These are phyloP conservation scores for Pythium angustatum DNA, from an alignment of 352 stramenopile species.

Conservation along the genomic window DNA sequence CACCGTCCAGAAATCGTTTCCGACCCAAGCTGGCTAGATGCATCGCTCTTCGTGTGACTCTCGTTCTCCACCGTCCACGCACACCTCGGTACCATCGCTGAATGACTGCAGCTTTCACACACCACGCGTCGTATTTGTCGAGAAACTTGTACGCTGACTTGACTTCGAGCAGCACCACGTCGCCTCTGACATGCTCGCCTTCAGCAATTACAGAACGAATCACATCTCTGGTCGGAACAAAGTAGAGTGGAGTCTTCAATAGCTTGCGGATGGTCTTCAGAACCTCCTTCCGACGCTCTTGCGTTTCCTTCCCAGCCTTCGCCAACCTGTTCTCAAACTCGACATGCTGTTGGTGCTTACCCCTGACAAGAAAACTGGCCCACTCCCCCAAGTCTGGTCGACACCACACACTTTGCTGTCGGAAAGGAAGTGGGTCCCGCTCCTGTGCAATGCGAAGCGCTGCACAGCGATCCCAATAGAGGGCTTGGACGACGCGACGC, in stretches of 20 bases:
- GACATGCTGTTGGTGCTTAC: constrained; percentile 65
- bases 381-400: constrained; percentile 73
- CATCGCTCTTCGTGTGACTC: constrained; percentile 35
- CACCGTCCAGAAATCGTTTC: constrained; percentile 29
- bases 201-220: constrained; percentile 60
- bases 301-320: constrained; percentile 54
- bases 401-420: constrained; percentile 65
- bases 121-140: constrained; percentile 70
- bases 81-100: constrained; percentile 68
- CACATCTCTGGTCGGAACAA: constrained; percentile 41
- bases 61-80: constrained; percentile 35
- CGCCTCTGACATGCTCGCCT: constrained; percentile 54
- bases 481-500: constrained; percentile 47
- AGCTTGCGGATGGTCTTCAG: constrained; percentile 54
- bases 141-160: constrained; percentile 57
- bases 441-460: constrained; percentile 62
- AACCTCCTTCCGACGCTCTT: constrained; percentile 46
- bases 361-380: constrained; percentile 57
- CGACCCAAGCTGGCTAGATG: constrained; percentile 35
- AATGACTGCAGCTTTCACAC: constrained; percentile 37
- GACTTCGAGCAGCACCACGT: constrained; percentile 73
- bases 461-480: constrained; percentile 86
- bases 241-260: constrained; percentile 61
- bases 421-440: constrained; percentile 43
- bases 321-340: constrained; percentile 63